Evolutionary conservation across 208 protist species (phyloP).

Genomic region (Trypanosoma cruzi): DNA sequence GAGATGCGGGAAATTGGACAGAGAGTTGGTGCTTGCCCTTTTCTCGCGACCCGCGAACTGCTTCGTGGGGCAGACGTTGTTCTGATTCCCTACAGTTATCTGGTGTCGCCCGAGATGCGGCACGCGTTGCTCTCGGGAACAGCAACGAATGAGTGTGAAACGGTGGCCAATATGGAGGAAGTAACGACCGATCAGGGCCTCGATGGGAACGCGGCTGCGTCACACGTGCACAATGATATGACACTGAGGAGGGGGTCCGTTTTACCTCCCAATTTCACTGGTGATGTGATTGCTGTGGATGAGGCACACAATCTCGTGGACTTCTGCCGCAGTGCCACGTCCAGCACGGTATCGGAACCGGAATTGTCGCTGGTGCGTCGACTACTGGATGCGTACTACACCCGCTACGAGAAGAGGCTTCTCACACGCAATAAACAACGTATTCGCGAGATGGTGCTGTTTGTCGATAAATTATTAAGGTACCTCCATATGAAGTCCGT

Average conservation of each 20-base stretch:
- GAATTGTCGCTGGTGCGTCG: conserved; percentile 47
- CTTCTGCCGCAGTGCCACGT: conserved; percentile 86
- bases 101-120: conserved; percentile 70
- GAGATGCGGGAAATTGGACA: conserved; percentile 50
- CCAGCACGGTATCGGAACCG: conserved; percentile 35
- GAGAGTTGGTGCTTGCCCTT: conserved; percentile 76
- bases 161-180: conserved; percentile 5
- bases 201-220: background rate
- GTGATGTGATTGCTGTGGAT: conserved; percentile 93
- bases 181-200: background rate
- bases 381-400: conserved; percentile 66
- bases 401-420: conserved; percentile 77
- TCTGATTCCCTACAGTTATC: conserved; percentile 83
- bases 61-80: conserved; percentile 75
- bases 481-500: conserved; percentile 12
- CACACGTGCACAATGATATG: background rate
- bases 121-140: conserved; percentile 60
- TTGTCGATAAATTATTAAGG: conserved; percentile 48
- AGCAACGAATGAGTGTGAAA: conserved; percentile 43
- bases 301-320: conserved; percentile 97
- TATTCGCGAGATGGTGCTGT: conserved; percentile 77
- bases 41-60: conserved; percentile 66
- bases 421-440: conserved; percentile 88
- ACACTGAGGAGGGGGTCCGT: conserved; percentile 1
- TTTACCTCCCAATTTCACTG: conserved; percentile 62